Conservation (phyloP, 257 asterid species). For the Lithospermum erythrorhizon region DNA sequence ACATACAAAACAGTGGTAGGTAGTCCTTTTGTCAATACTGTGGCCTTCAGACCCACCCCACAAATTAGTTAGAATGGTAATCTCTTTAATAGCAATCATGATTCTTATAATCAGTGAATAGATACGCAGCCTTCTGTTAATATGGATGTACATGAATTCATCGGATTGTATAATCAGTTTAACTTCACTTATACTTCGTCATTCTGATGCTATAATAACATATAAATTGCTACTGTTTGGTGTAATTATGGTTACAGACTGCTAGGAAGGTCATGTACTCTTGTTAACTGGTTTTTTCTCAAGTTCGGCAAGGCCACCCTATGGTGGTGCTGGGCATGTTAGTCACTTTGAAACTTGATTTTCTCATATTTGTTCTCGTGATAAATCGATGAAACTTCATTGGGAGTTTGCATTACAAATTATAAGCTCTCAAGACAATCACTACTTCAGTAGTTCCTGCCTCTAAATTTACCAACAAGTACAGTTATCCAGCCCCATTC, state of each 20-base stretch:
- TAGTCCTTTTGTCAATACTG: constrained; percentile 28
- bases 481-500: no score
- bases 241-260: neutral
- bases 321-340: neutral
- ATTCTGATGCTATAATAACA: neutral
- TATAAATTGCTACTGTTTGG: neutral
- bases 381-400: neutral
- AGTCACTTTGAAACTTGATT: neutral
- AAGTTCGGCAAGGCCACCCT: neutral
- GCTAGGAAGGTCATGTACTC: neutral
- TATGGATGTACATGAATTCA: no score
- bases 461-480: no score
- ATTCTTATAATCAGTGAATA: no score
- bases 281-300: neutral
- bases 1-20: constrained; percentile 49
- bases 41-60: constrained; percentile 46
- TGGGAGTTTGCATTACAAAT: neutral
- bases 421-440: no score
- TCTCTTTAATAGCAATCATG: constrained; percentile 4
- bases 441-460: no score
- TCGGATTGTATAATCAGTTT: neutral
- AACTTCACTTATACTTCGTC: no score
- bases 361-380: neutral
- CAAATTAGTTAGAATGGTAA: constrained; percentile 21
- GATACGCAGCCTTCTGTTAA: no score